Base-by-base conservation (phyloP, 2,329 filamentous ascomycete species). In the Penicillium occitanis region DNA sequence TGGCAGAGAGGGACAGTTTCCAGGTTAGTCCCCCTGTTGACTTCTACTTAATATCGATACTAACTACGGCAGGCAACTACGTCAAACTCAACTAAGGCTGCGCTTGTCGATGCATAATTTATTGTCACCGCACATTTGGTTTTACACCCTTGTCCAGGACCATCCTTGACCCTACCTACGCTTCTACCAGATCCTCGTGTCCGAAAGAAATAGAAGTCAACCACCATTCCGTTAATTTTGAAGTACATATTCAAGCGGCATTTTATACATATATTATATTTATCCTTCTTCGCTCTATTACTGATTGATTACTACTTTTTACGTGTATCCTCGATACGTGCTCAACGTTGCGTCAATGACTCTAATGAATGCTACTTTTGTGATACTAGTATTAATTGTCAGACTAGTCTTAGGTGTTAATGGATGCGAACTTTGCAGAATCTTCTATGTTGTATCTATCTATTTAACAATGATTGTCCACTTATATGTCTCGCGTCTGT, bases 1-100 rank as follows among this genome's bases (percentile, higher is more conserved):
- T 67, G 92, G 91, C 59, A 90, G 90, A 79, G 83, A 91, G 74
- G 95, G 95, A 30, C 94, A 98, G 75, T 99, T 99, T 77, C 95
- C 95, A 80, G 95, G 95, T 97, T 84, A 76, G 79, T 63, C 64
- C 35, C 25, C 19, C 37, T 40, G 67, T 50, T 19, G 4, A 7
- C 3, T 17, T 14, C 33, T 33, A 30, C 2, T 35, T 46, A 17
- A 28, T 30, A 3, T 33, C 5, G 17, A 8, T 17, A 13, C 28
- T 35, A 35, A 22, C 66, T 65, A 44, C 42, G 13, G 10, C 22
- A 80, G 78, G 78, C 14, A 80, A 80, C 65, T 80, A 80, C 61
- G 79, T 81, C 66, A 78, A 75, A 66, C 71, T 81, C 66, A 80
- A 79, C 67, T 74, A 72, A 42, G 2, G 14, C 25, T 46, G 14